phyloP scores from a whole-genome alignment of 2,329 filamentous ascomycete species.

The Amphichorda felina region DNA sequence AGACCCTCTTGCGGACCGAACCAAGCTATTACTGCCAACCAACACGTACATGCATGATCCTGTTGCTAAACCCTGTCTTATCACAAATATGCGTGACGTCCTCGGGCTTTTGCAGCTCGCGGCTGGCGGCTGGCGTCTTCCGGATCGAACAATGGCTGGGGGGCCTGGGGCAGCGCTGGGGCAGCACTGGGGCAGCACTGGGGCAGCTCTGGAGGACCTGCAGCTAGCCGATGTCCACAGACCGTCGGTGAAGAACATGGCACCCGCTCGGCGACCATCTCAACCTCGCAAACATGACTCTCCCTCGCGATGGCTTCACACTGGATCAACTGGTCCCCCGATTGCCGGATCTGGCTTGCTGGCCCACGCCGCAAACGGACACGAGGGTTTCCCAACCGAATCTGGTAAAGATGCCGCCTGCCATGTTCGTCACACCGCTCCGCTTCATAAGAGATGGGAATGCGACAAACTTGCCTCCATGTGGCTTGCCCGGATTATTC shows the following conservation, averaged over 20 bases:
- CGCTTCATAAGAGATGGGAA: constrained; percentile 1
- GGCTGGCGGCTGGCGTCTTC: neutral
- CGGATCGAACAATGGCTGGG: neutral
- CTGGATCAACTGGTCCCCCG: neutral
- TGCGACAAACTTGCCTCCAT: neutral
- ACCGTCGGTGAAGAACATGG: constrained; percentile 1
- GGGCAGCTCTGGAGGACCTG: too few species aligned
- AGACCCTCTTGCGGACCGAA: too few species aligned
- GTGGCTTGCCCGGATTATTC: neutral
- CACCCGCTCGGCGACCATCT: neutral
- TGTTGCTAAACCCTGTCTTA: neutral
- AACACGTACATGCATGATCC: too few species aligned
- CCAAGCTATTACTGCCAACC: too few species aligned
- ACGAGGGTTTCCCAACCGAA: neutral
- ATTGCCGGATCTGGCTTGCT: neutral
- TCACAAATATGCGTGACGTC: neutral
- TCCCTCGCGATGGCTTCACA: constrained; percentile 4
- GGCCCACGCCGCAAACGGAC: constrained; percentile 4
- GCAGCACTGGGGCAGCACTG: too few species aligned
- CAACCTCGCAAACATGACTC: neutral
- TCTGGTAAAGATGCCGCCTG: constrained; percentile 4
- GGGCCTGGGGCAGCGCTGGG: too few species aligned
- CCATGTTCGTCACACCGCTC: constrained; percentile 6
- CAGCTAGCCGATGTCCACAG: neutral
- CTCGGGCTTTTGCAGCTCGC: too few species aligned